Base-by-base conservation (phyloP, 2,329 filamentous ascomycete species). In the Xylaria multiplex region DNA sequence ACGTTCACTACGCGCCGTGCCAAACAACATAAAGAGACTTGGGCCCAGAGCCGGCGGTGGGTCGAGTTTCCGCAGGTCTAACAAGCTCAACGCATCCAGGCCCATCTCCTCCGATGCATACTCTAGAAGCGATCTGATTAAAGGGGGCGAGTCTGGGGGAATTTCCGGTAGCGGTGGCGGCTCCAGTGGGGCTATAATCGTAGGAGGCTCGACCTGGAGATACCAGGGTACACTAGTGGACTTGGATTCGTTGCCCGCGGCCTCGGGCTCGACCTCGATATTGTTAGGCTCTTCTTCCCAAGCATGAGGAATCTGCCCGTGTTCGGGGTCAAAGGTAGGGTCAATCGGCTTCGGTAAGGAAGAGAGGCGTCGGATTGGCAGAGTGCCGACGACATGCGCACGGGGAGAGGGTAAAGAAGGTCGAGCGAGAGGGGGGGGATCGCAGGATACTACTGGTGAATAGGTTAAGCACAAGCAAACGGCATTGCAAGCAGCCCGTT, bases 11-110 rank as follows among this genome's bases (percentile, higher is more conserved):
- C 96, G 90, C 14, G 95, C 93, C 8, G 93, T 97, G 46, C 91
- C 93, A 69, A 99, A 88, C 35, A 99, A 81, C 96, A 98, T 98
- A 60, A 99, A 85, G 32, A 97, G 85, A 73, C 95, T 94, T 1
- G 92, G 88, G 1, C 96, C 96, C 1, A 99, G 85, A 0, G 94
- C 94, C 0, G 95, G 90, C 0, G 94, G 92, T 0, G 94, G 93
- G 72, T 97, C 92, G 56, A 98, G 84, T 43, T 87, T 82, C 63
- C 96, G 92, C 37, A 99, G 84, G 75, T 99, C 96, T 54, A 97
- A 83, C 6, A 99, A 80, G 1, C 85, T 85, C 53, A 99, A 83
- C 63, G 93, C 87, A 76, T 97, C 93, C 46, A 99, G 83, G 42
- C 96, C 96, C 71, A 97, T 88, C 35, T 97, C 92, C 66, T 94